Base-by-base conservation (phyloP, 2,329 filamentous ascomycete genomes). In the Fusarium poae region DNA sequence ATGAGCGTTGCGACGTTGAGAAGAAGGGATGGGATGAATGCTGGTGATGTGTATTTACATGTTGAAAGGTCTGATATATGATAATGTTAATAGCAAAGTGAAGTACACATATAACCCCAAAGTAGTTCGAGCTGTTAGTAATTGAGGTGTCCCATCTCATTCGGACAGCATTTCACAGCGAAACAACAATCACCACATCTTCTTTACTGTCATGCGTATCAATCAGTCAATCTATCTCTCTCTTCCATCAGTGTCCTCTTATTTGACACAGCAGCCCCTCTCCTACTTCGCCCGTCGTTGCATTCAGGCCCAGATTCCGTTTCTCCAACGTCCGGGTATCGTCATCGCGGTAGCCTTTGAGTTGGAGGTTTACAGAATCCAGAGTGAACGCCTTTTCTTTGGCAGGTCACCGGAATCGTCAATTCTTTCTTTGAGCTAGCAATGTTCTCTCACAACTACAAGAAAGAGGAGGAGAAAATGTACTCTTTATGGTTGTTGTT, bases 31-130 rank as follows among this genome's bases (percentile, higher is more conserved):
- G 69, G 61, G 16, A 25, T 65, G 11, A 57, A 64, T 2, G 43
- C 21, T 2, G 50, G 72, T 9, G 63, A 66, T 20, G 46, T 74
- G 54, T 70, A 68, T 23, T 40, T 74, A 6, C 71, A 74, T 23
- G 35, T 74, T 20, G 72, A 74, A 45, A 60, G 72, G 12, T 62
- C 72, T 4, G 70, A 72, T 39, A 71, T 66, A 37, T 74, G 48
- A 49, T 57, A 57, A 61, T 55, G 15, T 13, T 65, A 62, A 54
- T 50, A 21, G 13, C 18, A 40, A 40, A 39, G 27, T 21, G 34
- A 30, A 30, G 35, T 7, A 39, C 3, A 39, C 4, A 37, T n/a
- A 6, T 5, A 37, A 10, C 12, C 18, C 10, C 5, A 32, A 37
- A 4, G 5, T 7, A 37, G n/a, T 37, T 5, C 20, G 2, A 20